These are phyloP conservation scores for Mikania micrantha DNA, from an alignment of 129 eudicot genomes.

Conservation along the genomic window DNA sequence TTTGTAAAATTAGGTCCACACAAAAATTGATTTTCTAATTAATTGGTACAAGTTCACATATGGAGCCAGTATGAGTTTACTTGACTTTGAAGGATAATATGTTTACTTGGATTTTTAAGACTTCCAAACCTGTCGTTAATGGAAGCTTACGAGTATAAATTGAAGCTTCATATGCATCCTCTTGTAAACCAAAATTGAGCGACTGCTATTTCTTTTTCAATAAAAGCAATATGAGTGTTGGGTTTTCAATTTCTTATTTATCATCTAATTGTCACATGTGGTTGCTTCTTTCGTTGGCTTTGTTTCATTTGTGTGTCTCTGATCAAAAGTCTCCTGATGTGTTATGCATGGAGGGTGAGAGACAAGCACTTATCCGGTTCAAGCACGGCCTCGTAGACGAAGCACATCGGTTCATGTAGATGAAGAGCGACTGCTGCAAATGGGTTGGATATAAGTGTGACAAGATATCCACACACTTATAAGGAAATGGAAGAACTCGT, in stretches of 20 bases:
- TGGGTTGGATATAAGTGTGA: constrained; percentile 27
- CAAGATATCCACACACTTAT: no score
- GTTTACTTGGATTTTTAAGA: no score
- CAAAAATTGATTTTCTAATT: no score
- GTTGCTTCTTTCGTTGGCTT: background rate
- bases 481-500: background rate
- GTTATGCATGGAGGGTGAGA: constrained; percentile 17
- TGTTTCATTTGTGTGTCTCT: background rate
- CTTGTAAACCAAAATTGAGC: no score
- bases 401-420: background rate
- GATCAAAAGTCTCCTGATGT: background rate
- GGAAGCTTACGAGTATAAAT: no score
- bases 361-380: constrained; percentile 24
- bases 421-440: constrained; percentile 18
- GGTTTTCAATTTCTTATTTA: background rate
- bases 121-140: no score
- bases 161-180: no score
- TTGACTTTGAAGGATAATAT: no score
- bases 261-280: background rate
- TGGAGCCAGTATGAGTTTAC: no score
- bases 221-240: constrained; percentile 4
- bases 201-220: background rate
- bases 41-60: no score
- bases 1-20: no score
- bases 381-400: constrained; percentile 13